Percentiles rank a stretch among this genome's conserved stretches.
Conservation (phyloP, 495 filamentous ascomycete genomes). For the Talaromyces stipitatus region DNA sequence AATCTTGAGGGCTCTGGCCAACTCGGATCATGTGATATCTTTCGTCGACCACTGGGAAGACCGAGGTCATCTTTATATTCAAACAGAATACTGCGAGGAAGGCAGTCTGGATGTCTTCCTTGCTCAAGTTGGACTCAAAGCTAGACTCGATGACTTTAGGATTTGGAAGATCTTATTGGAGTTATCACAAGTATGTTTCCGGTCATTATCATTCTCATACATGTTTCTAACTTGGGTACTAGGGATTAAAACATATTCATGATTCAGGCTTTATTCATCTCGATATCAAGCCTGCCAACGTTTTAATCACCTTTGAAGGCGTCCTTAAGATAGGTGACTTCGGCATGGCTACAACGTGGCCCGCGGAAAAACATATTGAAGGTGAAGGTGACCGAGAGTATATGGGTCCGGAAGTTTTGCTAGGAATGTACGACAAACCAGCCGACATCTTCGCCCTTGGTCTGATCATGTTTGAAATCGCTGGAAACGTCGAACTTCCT, state of each 20-base stretch:
- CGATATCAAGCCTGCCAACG: constrained; percentile 91
- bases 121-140: constrained; percentile 65
- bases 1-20: constrained; percentile 61
- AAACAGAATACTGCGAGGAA: constrained; percentile 92
- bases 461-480: constrained; percentile 88
- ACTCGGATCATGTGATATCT: constrained; percentile 74
- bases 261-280: constrained; percentile 83
- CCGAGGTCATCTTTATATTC: constrained; percentile 78
- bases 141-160: constrained; percentile 88
- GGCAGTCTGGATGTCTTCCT: constrained; percentile 84
- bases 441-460: constrained; percentile 91
- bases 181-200: constrained; percentile 56
- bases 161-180: constrained; percentile 97
- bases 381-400: constrained; percentile 94
- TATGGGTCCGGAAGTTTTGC: constrained; percentile 84
- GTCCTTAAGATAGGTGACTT: constrained; percentile 94
- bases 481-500: constrained; percentile 82
- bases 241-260: constrained; percentile 88
- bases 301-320: constrained; percentile 86
- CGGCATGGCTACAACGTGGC: constrained; percentile 79
- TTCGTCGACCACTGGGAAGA: constrained; percentile 82
- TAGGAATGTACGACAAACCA: constrained; percentile 77
- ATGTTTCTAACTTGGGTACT: constrained; percentile 25
- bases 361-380: constrained; percentile 67
- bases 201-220: not conserved